phyloP scores from a whole-genome alignment of 2,329 filamentous ascomycete species.

The Pezicula neosporulosa region DNA sequence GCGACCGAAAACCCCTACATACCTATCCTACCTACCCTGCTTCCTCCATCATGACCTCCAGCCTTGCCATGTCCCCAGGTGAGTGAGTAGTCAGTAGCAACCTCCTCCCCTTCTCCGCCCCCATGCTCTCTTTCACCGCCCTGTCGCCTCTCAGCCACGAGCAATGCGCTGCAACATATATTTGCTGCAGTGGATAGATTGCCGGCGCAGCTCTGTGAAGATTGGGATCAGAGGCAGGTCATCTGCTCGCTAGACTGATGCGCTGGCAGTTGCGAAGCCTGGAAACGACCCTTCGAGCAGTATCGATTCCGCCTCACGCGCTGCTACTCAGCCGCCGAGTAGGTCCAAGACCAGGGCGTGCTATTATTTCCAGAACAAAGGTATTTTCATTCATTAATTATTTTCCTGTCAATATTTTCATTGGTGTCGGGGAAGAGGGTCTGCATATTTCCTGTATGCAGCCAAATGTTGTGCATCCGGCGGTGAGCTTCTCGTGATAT shows the following conservation, averaged over 20 bases:
- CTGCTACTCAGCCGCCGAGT: slow-evolving; percentile 9
- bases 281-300: slow-evolving; percentile 13
- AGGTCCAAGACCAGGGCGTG: slow-evolving; percentile 22
- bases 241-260: slow-evolving; percentile 23
- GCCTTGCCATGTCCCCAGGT: too few species aligned
- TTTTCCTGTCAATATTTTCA: slow-evolving; percentile 22
- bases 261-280: slow-evolving; percentile 20
- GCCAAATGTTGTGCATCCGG: slow-evolving; percentile 24
- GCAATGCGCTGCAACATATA: too few species aligned
- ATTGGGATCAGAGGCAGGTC: slow-evolving; percentile 5
- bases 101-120: too few species aligned
- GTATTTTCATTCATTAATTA: slow-evolving; percentile 11
- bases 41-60: too few species aligned
- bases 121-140: too few species aligned
- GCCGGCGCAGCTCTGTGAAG: too few species aligned
- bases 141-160: too few species aligned
- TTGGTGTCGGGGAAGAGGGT: slow-evolving; percentile 16
- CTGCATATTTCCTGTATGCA: slow-evolving; percentile 15
- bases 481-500: slow-evolving; percentile 23
- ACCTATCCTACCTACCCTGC: too few species aligned
- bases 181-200: too few species aligned
- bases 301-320: slow-evolving; percentile 19
- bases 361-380: slow-evolving; percentile 25
- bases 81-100: too few species aligned
- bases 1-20: too few species aligned